Base-by-base conservation (phyloP, 2,329 filamentous ascomycete genomes). In the Colletotrichum abscissum region DNA sequence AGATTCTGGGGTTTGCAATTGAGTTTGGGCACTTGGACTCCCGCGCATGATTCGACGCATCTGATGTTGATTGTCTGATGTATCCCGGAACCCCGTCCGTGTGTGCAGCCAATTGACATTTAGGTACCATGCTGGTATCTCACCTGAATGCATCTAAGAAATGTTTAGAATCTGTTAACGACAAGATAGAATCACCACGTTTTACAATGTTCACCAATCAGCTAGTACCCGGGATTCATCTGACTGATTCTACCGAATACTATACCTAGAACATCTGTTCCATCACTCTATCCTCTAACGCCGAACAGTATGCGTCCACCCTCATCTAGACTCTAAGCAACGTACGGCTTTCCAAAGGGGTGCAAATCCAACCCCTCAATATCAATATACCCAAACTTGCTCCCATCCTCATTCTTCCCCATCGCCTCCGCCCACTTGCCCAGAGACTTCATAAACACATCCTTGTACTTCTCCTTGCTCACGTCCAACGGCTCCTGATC, bases 401-500 rank as follows among this genome's bases (percentile, higher is more conserved):
- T 78, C 5, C 77, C 75, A 30, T 83, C 80, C 6, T 73, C 65
- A 66, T 83, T 80, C 19, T 79, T 57, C 3, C 75, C 76, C 81
- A 80, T 82, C n/a, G 68, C 70, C 67, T 79, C 56, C 8, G 56
- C 26, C 80, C 82, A 84, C 22, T 79, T 75, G 35, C 75, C 55
- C 71, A 84, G 54, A 1, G 80, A 79, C 33, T 75, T 72, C 11
- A 79, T 60, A 33, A 84, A 83, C 0, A 76, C 73, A 16, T 77
- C 73, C 24, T 76, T 76, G 54, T 83, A 77, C 11, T 82, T 78
- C 3, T 82, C 79, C 4, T 78, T 75, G 14, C 75, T 78, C 5
- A 81, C 30, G n/a, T 82, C 79, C 3, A 81, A 72, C 1, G 80
- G 80, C 72, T 78, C 77, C 69, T 78, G 78, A 16, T 80, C 80